phyloP scores from a whole-genome alignment of 1,284 basidiomycete species.

The Singerocomus rubriflavus region DNA sequence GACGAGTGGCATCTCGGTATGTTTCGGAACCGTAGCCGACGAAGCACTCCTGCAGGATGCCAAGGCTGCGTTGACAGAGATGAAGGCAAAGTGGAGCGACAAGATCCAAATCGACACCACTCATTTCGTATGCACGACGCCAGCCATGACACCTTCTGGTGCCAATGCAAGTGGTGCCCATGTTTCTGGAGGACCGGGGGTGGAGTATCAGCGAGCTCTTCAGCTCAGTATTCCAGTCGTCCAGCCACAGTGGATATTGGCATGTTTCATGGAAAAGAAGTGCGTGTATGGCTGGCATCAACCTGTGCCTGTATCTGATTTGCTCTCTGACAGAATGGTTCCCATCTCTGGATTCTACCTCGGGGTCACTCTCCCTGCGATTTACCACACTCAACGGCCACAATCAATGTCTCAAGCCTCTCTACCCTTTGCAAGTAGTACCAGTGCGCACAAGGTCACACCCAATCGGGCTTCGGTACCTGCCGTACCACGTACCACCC shows the following conservation, averaged over 20 bases:
- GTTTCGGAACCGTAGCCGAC: slow-evolving; percentile 87
- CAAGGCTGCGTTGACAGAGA: slow-evolving; percentile 73
- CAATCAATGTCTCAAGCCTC: slow-evolving; percentile 77
- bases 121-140: slow-evolving; percentile 92
- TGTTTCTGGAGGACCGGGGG: slow-evolving; percentile 56
- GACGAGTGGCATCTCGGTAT: slow-evolving; percentile 89
- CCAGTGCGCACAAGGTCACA: slow-evolving; percentile 36
- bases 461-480: slow-evolving; percentile 30
- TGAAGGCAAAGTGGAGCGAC: slow-evolving; percentile 83
- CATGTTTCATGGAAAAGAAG: slow-evolving; percentile 81
- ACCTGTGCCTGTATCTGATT: not conserved
- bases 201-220: slow-evolving; percentile 88
- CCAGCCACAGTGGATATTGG: slow-evolving; percentile 86
- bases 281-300: slow-evolving; percentile 37
- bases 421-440: slow-evolving; percentile 40
- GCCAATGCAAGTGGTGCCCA: slow-evolving; percentile 49
- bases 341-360: slow-evolving; percentile 83
- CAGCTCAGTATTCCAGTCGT: slow-evolving; percentile 90
- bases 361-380: slow-evolving; percentile 56
- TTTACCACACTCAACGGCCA: slow-evolving; percentile 48
- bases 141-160: slow-evolving; percentile 62
- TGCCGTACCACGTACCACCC: slow-evolving; percentile 12
- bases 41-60: slow-evolving; percentile 71
- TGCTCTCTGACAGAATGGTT: slow-evolving; percentile 61
- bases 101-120: slow-evolving; percentile 96